Conservation (phyloP, 139 green algal genomes). For the Coelastrella sp. region DNA sequence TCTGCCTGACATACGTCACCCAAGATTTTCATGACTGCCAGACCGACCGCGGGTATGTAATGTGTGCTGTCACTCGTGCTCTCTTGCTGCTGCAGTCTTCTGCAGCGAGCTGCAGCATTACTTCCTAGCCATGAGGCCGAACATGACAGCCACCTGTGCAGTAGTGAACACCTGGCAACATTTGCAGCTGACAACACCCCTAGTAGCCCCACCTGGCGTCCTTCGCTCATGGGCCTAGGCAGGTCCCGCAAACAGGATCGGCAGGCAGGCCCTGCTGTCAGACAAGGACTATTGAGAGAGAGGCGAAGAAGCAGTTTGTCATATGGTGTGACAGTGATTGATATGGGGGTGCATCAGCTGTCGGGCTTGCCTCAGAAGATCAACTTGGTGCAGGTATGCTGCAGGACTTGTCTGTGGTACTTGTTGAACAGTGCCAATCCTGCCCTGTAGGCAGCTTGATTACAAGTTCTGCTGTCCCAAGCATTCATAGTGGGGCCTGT, state of each 20-base stretch:
- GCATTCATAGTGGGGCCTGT: too few relatives aligned
- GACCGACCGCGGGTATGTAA: too few relatives aligned
- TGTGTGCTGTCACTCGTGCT: too few relatives aligned
- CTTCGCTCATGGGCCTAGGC: background rate
- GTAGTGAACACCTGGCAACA: background rate
- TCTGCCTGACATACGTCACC: too few relatives aligned
- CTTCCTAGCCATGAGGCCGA: background rate
- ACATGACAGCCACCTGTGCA: background rate
- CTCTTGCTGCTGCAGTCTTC: slow-evolving; percentile 7
- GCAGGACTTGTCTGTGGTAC: too few relatives aligned
- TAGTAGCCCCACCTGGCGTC: background rate
- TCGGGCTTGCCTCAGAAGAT: slow-evolving; percentile 45
- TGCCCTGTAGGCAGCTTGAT: too few relatives aligned
- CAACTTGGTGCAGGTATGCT: slow-evolving; percentile 61
- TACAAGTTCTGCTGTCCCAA: too few relatives aligned
- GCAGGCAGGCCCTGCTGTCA: background rate
- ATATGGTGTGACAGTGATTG: slow-evolving; percentile 61
- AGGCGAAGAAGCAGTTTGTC: slow-evolving; percentile 31
- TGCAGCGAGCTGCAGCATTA: slow-evolving; percentile 8
- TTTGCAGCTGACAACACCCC: background rate
- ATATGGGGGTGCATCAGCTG: slow-evolving; percentile 71
- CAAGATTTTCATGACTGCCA: too few relatives aligned
- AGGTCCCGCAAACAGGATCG: background rate
- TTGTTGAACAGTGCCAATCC: too few relatives aligned
- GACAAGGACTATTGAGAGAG: background rate